Evolutionary conservation across 1,284 basidiomycete genomes (phyloP), one percentile per base, ranked within the genome.

Genomic region (Trichosporon sp.): DNA sequence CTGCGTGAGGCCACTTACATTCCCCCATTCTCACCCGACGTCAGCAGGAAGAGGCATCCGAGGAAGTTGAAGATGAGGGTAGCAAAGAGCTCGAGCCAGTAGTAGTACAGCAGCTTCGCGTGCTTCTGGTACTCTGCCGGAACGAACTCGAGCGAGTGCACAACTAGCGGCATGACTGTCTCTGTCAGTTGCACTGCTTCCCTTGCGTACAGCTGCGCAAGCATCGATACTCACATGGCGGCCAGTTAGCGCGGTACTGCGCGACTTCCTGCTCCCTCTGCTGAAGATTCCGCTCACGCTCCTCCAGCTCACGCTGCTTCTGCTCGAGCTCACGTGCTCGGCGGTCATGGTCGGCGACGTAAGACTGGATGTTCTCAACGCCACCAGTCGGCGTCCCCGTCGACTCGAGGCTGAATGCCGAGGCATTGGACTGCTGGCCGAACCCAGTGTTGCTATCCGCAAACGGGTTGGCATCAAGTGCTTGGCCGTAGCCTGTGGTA

Each of bases 41-140:
- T 58, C 32, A 97, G 85, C 70, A 97, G 83, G 74, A 92, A 87
- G 73, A 98, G 88, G 78, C 91, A 95, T 13, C 90, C 91, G 56
- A 97, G 83, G 82, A 97, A 85, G 82, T 99, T 99, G 77, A 97
- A 73, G 71, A 93, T 78, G 33, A 99, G 83, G 1, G 92, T 93
- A 21, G 79, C 85, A 13, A 88, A 72, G 27, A 95, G 87, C 65
- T 90, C 86, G 44, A 93, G 87, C 92, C 92, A 95, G 72, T 93
- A 85, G 73, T 89, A 87, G 78, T 91, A 95, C 65, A 99, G 80
- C 56, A 92, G 88, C 62, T 87, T 88, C 70, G 96, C 89, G 4
- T 87, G 84, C 68, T 87, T 88, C 62, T 88, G 89, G 23, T 88
- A 86, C 68, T 90, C 86, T 5, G 93, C 89, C 60, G 98, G 95